phyloP scores from a whole-genome alignment of 2,329 filamentous ascomycete species.

The Taxawa tesnikishii region DNA sequence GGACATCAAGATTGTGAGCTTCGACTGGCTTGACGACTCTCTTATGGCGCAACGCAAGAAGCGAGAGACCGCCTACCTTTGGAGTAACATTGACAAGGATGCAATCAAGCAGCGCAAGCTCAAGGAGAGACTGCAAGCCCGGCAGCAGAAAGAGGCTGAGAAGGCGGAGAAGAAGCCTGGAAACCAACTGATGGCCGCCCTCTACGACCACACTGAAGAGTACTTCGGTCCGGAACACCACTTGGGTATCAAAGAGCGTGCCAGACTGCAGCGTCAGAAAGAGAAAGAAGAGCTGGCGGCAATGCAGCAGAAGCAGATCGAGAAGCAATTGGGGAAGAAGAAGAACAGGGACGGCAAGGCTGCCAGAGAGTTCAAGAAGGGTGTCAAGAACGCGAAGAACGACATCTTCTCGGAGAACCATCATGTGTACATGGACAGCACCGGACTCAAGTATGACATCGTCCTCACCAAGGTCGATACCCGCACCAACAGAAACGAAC shows the following conservation, averaged over 20 bases:
- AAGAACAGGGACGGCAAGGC: constrained; percentile 7
- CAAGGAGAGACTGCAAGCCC: constrained; percentile 18
- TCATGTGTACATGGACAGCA: constrained; percentile 51
- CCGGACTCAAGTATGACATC: constrained; percentile 52
- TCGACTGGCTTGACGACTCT: constrained; percentile 36
- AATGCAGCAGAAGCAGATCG: constrained; percentile 17
- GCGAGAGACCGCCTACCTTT: constrained; percentile 22
- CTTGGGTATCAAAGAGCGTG: not conserved
- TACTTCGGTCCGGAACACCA: not conserved
- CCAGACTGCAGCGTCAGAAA: constrained; percentile 10
- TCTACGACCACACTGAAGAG: not conserved
- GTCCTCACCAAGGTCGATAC: constrained; percentile 43
- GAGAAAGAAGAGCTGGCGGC: constrained; percentile 16
- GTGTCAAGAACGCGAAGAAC: constrained; percentile 14
- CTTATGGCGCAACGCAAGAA: constrained; percentile 23
- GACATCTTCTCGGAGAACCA: constrained; percentile 36
- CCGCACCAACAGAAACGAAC: constrained; percentile 40
- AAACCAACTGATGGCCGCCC: constrained; percentile 1
- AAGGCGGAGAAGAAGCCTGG: constrained; percentile 13
- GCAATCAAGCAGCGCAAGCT: constrained; percentile 5
- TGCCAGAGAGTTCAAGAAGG: constrained; percentile 12
- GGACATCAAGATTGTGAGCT: constrained; percentile 24
- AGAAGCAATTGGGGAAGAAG: constrained; percentile 8
- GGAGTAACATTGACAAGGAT: constrained; percentile 12
- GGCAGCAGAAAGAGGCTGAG: constrained; percentile 14